Percentiles rank a stretch among this genome's conserved stretches.
phyloP scores from a whole-genome alignment of 108 stramenopile genomes.

The Skeletonema costatum region DNA sequence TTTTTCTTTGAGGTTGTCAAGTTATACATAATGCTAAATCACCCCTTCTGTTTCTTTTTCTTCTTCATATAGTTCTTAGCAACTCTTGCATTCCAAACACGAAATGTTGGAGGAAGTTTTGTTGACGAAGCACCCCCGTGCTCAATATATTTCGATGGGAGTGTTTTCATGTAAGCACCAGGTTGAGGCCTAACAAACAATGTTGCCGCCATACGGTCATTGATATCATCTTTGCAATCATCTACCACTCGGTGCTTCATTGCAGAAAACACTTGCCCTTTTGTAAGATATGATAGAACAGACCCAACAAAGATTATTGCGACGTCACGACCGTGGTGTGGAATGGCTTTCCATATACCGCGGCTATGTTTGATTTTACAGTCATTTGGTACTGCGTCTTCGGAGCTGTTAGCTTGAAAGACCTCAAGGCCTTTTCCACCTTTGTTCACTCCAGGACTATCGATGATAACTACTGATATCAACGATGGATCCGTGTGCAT shows the following conservation, averaged over 20 bases:
- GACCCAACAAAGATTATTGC: slow-evolving; percentile 80
- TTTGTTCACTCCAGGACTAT: slow-evolving; percentile 37
- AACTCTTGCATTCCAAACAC: slow-evolving; percentile 38
- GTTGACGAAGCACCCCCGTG: slow-evolving; percentile 7
- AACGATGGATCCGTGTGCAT: slow-evolving; percentile 88
- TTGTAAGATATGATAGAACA: slow-evolving; percentile 68
- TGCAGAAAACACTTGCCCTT: slow-evolving; percentile 53
- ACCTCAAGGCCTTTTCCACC: slow-evolving; percentile 69
- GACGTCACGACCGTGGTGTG: slow-evolving; percentile 68
- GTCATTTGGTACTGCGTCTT: background rate
- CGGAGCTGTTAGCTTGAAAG: background rate
- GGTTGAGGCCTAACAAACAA: slow-evolving; percentile 74
- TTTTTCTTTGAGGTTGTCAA: background rate
- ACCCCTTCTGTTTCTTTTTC: slow-evolving; percentile 8
- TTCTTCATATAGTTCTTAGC: slow-evolving; percentile 51
- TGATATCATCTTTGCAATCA: background rate
- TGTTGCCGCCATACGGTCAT: slow-evolving; percentile 66
- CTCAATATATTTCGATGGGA: slow-evolving; percentile 44
- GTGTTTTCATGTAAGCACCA: slow-evolving; percentile 48
- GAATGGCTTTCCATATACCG: slow-evolving; percentile 56
- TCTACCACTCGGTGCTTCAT: slow-evolving; percentile 71
- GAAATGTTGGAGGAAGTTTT: slow-evolving; percentile 35
- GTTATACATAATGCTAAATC: background rate
- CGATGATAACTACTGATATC: slow-evolving; percentile 77
- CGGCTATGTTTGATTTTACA: background rate